Conservation (phyloP, 176 grass and related monocot genomes). For the Aegilops sharonensis region DNA sequence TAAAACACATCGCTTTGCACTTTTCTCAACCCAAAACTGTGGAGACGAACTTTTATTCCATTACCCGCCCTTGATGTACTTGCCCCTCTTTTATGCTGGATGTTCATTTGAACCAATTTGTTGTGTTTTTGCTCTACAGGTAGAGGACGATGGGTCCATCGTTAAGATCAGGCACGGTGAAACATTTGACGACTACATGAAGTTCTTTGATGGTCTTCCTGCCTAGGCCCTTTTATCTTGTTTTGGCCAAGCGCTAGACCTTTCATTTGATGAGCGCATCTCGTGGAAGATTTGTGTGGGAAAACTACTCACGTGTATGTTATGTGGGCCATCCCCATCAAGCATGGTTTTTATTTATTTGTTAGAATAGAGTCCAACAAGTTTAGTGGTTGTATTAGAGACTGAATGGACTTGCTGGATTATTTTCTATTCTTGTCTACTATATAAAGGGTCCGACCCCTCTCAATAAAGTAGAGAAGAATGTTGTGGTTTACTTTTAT, state of each 20-base stretch:
- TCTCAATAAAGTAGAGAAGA: background rate
- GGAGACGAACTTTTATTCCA: too few species aligned
- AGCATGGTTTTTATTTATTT: background rate
- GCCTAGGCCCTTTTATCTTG: background rate
- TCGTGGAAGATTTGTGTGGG: background rate
- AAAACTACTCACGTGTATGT: background rate
- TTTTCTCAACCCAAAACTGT: background rate
- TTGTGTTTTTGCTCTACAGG: slow-evolving; percentile 26
- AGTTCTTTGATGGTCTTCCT: slow-evolving; percentile 83
- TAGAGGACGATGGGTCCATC: slow-evolving; percentile 59
- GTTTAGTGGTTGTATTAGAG: background rate
- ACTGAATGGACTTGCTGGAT: background rate
- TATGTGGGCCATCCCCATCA: background rate
- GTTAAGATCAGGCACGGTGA: slow-evolving; percentile 85
- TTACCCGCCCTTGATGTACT: background rate
- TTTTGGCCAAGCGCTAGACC: too few species aligned
- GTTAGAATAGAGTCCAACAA: background rate
- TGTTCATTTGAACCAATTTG: background rate
- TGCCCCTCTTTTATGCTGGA: background rate
- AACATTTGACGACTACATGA: slow-evolving; percentile 76
- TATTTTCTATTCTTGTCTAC: background rate
- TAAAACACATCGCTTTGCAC: too few species aligned
- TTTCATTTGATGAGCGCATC: background rate
- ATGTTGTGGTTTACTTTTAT: background rate
- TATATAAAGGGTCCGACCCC: background rate